Evolutionary conservation across 768 basidiomycete species (phyloP), one percentile per base, ranked within the genome.

Genomic region (Psilocybe azurescens): DNA sequence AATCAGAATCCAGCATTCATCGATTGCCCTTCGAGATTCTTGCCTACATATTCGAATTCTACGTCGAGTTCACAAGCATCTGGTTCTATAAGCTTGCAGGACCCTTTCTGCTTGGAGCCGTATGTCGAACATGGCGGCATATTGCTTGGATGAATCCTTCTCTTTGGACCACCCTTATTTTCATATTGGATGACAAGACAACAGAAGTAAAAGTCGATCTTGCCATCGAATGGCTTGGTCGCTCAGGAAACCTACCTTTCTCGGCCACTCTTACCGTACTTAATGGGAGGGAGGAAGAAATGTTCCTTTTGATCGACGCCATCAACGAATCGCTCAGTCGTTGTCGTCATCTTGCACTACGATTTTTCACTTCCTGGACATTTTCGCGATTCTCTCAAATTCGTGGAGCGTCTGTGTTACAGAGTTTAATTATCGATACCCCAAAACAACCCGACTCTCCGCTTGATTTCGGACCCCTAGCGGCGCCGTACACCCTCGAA

Each of bases 51-150:
- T 44, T 44, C 14, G 14, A 44, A n/a, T 44, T 44, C 5, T 44
- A 44, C 41, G 41, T 44, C 14, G 5, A 5, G 10, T 24, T 24
- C 24, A 24, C 24, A 24, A 44, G 14, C 41, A 5, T 13, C 6
- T 13, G 7, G 7, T 13, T 5, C 41, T 5, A n/a, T 13, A 5
- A 4, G 4, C 41, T 7, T 44, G 4, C 41, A 5, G 41, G 41
- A 6, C 7, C 41, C 41, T 29, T 56, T 47, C 44, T 13, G 3
- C 44, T 61, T 24, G 60, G 60, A n/a, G 48, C 55, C 6, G 49
- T 61, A 18, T 61, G 60, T 28, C 36, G 11, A 44, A 14, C 38
- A 24, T 61, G 60, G 60, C 54, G 60, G 11, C 36, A 46, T 3
- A 51, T 61, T 16, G 50, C 60, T 2, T 61, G 60, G 60, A 29